These are phyloP conservation scores for Hericium rajendrae DNA, from an alignment of 768 basidiomycete species.

Conservation along the genomic window DNA sequence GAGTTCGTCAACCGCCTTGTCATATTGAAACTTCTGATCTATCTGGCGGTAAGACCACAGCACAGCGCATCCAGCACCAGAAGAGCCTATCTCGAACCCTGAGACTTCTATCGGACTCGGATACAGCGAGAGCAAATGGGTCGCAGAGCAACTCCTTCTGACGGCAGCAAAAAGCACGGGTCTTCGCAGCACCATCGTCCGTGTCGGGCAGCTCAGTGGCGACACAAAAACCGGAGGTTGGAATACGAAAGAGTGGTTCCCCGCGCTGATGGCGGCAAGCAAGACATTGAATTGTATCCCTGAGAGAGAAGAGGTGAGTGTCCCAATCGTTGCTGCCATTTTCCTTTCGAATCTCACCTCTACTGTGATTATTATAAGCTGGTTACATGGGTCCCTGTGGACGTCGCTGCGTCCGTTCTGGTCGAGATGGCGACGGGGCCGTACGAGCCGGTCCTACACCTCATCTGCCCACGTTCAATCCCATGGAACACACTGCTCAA, in stretches of 20 bases:
- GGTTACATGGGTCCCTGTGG: conserved; percentile 18
- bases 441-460: conserved; percentile 8
- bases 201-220: not conserved
- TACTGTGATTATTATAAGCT: too few species aligned
- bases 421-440: conserved; percentile 15
- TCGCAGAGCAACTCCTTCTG: conserved; percentile 6
- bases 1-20: not conserved
- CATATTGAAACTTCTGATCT: not conserved
- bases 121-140: conserved; percentile 18
- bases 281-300: not conserved
- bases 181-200: not conserved
- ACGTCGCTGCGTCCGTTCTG: conserved; percentile 16
- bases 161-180: not conserved
- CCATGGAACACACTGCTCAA: conserved; percentile 8
- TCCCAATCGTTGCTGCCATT: not conserved
- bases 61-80: not conserved
- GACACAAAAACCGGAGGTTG: not conserved
- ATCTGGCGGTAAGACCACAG: not conserved
- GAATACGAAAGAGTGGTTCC: conserved; percentile 1
- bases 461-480: conserved; percentile 18
- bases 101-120: conserved; percentile 2
- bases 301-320: not conserved
- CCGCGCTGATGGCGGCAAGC: not conserved
- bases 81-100: not conserved
- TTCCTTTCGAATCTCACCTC: not conserved